phyloP scores from a whole-genome alignment of 495 filamentous ascomycete species.

The Xylaria scruposa region DNA sequence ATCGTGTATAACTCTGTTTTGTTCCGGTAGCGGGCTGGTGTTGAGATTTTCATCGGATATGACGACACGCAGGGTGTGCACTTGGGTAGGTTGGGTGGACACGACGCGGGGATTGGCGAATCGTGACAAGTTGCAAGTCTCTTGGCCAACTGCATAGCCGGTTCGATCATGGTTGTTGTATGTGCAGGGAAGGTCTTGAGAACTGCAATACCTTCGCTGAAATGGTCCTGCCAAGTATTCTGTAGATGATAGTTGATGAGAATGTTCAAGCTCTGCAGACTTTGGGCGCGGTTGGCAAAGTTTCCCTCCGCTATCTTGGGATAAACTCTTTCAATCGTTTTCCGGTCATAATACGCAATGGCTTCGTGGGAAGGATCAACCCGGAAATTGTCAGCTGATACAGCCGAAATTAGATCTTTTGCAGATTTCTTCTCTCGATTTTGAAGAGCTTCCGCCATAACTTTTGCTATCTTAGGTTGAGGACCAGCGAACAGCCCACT shows the following conservation, averaged over 20 bases:
- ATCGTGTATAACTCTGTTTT: constrained; percentile 75
- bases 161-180: constrained; percentile 72
- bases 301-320: constrained; percentile 68
- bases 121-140: constrained; percentile 75
- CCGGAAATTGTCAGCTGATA: constrained; percentile 64
- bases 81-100: constrained; percentile 77
- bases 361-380: constrained; percentile 67
- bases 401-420: constrained; percentile 63
- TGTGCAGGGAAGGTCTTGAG: constrained; percentile 77
- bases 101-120: constrained; percentile 74
- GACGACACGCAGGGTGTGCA: constrained; percentile 76
- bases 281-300: constrained; percentile 57
- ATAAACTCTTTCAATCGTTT: constrained; percentile 68
- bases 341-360: constrained; percentile 79
- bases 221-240: constrained; percentile 81
- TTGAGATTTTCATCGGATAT: constrained; percentile 62
- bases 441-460: constrained; percentile 68
- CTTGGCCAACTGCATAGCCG: constrained; percentile 72
- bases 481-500: constrained; percentile 77
- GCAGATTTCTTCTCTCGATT: constrained; percentile 59
- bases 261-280: constrained; percentile 66
- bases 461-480: constrained; percentile 67
- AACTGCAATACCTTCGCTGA: constrained; percentile 73
- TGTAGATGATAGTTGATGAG: constrained; percentile 90
- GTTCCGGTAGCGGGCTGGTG: constrained; percentile 65